Percentiles rank a stretch among this genome's conserved stretches.
Evolutionary conservation across 495 filamentous ascomycete genomes (phyloP).

Genomic region (Aspergillus bertholletiae): DNA sequence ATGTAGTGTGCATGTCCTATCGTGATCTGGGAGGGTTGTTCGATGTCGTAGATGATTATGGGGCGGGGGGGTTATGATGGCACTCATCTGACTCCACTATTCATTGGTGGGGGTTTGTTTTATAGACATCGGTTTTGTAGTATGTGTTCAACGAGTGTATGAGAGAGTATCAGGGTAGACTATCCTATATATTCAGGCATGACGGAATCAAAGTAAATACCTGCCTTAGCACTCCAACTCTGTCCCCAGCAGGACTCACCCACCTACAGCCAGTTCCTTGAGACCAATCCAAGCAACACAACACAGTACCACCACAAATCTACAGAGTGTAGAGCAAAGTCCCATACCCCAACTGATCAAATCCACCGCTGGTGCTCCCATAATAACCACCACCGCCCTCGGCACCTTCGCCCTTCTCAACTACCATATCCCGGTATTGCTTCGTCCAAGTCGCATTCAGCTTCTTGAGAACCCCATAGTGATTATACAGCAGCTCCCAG

Average conservation of each 20-base stretch:
- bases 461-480: constrained; percentile 34
- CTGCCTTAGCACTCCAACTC: too few species aligned
- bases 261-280: neutral
- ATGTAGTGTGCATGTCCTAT: too few species aligned
- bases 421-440: constrained; percentile 24
- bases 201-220: too few species aligned
- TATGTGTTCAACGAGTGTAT: too few species aligned
- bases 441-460: constrained; percentile 31
- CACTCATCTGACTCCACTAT: too few species aligned
- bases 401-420: constrained; percentile 4
- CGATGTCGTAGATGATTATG: too few species aligned
- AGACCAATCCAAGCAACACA: neutral
- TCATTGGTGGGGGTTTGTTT: too few species aligned
- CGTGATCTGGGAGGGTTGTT: too few species aligned
- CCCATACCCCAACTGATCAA: constrained; percentile 13
- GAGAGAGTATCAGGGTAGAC: too few species aligned
- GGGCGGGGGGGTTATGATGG: too few species aligned
- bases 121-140: too few species aligned
- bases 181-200: too few species aligned
- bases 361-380: constrained; percentile 6
- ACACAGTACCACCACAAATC: neutral
- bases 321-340: constrained; percentile 6
- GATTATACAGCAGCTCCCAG: constrained; percentile 38
- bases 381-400: constrained; percentile 14
- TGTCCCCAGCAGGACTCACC: neutral